These are phyloP conservation scores for Bathelium albidoporum DNA, from an alignment of 495 filamentous ascomycete species.

Conservation along the genomic window DNA sequence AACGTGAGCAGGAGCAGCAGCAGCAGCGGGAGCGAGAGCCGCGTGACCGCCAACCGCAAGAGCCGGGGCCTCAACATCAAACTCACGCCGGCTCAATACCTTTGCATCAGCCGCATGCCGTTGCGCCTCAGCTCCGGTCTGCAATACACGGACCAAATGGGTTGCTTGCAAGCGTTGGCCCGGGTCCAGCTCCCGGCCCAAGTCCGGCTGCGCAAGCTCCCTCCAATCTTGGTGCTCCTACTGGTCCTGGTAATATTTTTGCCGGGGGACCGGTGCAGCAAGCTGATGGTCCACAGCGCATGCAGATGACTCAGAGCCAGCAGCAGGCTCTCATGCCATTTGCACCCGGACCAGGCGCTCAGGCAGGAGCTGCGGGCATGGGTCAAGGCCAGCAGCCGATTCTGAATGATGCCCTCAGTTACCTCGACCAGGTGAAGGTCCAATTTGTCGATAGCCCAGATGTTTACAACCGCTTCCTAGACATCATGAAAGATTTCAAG, in stretches of 20 bases:
- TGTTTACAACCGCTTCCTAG: conserved; percentile 94
- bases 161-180: not conserved
- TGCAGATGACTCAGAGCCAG: conserved; percentile 35
- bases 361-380: conserved; percentile 18
- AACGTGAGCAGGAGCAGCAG: conserved; percentile 2
- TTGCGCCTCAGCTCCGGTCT: not conserved
- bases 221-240: conserved; percentile 55
- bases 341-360: conserved; percentile 15
- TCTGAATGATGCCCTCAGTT: conserved; percentile 91
- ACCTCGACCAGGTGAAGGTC: conserved; percentile 97
- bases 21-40: not conserved
- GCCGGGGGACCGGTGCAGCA: conserved; percentile 56
- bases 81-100: not conserved
- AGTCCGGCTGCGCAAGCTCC: conserved; percentile 37
- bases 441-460: conserved; percentile 95
- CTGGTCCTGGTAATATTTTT: conserved; percentile 54
- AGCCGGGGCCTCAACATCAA: not conserved
- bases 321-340: conserved; percentile 28
- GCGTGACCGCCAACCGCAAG: not conserved
- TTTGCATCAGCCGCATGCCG: not conserved
- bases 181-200: conserved; percentile 54
- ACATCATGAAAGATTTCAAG: conserved; percentile 99
- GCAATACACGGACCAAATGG: conserved; percentile 1
- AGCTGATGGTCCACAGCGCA: conserved; percentile 36
- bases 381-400: conserved; percentile 85